Conservation (phyloP, 352 stramenopile species). For the Globisporangium recalcitrans region DNA sequence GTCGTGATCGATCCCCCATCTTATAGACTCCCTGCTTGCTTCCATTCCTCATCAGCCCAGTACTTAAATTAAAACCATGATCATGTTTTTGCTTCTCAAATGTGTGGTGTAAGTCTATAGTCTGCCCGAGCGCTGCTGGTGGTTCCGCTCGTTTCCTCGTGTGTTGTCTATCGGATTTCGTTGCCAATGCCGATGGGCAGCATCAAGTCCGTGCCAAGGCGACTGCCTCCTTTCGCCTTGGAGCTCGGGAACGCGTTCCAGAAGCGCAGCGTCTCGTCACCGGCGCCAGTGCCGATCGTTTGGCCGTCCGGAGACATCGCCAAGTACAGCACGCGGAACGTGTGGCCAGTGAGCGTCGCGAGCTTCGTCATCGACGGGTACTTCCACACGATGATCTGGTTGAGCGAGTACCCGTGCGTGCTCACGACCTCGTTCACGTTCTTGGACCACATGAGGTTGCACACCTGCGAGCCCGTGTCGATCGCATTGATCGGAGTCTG, state of each 20-base stretch:
- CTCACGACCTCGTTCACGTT: constrained; percentile 98
- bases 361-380: constrained; percentile 97
- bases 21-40: constrained; percentile 4
- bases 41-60: background rate
- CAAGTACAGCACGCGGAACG: constrained; percentile 95
- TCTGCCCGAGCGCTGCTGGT: background rate
- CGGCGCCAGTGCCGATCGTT: constrained; percentile 96
- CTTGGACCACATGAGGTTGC: constrained; percentile 97
- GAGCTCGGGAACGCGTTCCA: constrained; percentile 95
- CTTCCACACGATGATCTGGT: constrained; percentile 97
- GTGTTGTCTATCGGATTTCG: constrained; percentile 46
- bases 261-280: constrained; percentile 96
- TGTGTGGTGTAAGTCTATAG: constrained; percentile 13
- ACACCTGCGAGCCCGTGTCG: constrained; percentile 96
- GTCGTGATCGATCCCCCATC: background rate
- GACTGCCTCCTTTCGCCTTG: constrained; percentile 44
- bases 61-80: constrained; percentile 7
- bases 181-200: constrained; percentile 46
- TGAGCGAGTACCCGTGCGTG: constrained; percentile 98
- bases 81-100: constrained; percentile 10
- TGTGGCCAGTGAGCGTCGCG: constrained; percentile 94
- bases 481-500: constrained; percentile 86
- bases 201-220: constrained; percentile 50
- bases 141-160: background rate
- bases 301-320: constrained; percentile 96